Evolutionary conservation across 1,284 basidiomycete genomes (phyloP), one percentile per base, ranked within the genome.

Genomic region (Phylloboletellus chloephorus): DNA sequence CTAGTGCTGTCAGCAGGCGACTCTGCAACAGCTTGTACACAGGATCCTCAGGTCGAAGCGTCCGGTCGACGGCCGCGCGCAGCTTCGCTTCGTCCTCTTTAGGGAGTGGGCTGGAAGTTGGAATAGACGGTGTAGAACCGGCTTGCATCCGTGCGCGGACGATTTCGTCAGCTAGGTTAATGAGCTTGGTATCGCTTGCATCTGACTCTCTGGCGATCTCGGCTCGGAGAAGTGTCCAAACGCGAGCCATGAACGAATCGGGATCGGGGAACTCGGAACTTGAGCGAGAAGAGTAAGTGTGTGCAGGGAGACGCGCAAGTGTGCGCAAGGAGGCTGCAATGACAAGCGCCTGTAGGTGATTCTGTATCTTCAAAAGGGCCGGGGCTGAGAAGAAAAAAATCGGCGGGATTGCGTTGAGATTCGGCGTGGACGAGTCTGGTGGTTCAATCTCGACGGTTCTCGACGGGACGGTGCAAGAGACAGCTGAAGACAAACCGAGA

Each of bases 111-210:
- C n/a, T 24, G 25, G 51, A 23, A 2, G 44, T 19, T 1, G 50
- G 28, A 2, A 26, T 13, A 16, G 52, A 33, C 3, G 38, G n/a
- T 10, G 44, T 47, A 9, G 44, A 15, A 2, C 13, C 26, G 10
- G 33, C 33, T 31, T 58, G 52, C 31, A 53, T 56, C 22, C 65
- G 64, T 3, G 68, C 74, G 13, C 71, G 76, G 20, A 84, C 53
- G 34, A 86, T 74, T 53, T 87, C 83, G 56, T 86, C 82, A 0
- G 78, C 79, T 13, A 87, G 69, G 53, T 85, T 77, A 24, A 76
- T 58, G 30, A 86, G 56, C 50, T 78, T 82, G 7, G 76, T 79
- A 15, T 62, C 59, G 3, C 61, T 53, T 5, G 59, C 51, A 10
- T 49, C 58, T 7, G 65, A 56, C 43, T 72, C 68, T 10, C 65